Conservation (phyloP, 2,329 filamentous ascomycete species). For the Penicillium decumbens region DNA sequence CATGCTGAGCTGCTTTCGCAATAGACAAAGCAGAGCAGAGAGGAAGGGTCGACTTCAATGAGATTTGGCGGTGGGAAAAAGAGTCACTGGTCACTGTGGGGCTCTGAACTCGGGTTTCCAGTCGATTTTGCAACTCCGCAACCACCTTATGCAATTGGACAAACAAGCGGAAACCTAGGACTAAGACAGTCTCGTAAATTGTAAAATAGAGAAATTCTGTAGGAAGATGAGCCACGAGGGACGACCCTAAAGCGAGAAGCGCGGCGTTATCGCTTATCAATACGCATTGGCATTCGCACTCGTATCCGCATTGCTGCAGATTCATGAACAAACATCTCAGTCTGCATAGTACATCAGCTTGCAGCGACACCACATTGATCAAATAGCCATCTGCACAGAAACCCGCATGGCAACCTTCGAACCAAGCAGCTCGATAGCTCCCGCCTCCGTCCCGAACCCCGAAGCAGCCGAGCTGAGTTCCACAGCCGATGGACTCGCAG, state of each 20-base stretch:
- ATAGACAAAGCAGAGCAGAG: neutral
- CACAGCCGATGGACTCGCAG: conserved; percentile 5
- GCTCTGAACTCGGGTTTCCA: conserved; percentile 3
- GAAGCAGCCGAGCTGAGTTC: conserved; percentile 23
- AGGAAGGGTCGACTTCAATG: neutral
- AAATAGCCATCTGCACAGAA: neutral
- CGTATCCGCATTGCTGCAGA: neutral
- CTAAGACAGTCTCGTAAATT: neutral
- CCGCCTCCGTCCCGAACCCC: conserved; percentile 22
- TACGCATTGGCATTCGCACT: conserved; percentile 2
- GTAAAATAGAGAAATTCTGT: neutral
- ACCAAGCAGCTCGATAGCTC: neutral
- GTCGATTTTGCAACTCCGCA: neutral
- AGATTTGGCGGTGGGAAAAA: conserved; percentile 25
- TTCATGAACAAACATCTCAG: neutral
- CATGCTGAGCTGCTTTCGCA: conserved; percentile 19
- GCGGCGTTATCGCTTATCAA: conserved; percentile 18
- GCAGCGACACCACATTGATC: neutral
- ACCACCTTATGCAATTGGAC: neutral
- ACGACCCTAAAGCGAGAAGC: conserved; percentile 7
- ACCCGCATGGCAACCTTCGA: neutral
- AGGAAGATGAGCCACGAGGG: neutral
- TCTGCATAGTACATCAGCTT: neutral
- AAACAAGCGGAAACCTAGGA: neutral
- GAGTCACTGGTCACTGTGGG: conserved; percentile 19